Base-by-base conservation (phyloP, 1,284 basidiomycete species). In the Rhizoctonia solani region DNA sequence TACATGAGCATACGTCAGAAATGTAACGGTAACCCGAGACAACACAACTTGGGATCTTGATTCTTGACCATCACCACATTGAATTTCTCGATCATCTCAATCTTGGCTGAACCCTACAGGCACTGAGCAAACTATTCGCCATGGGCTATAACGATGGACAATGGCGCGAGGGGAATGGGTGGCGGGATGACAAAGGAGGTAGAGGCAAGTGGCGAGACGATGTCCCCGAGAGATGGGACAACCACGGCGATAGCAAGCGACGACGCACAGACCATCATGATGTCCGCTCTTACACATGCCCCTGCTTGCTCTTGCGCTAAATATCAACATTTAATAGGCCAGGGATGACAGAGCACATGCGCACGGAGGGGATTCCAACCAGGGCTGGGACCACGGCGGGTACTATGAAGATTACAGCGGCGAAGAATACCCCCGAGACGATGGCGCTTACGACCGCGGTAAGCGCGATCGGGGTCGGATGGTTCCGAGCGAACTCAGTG, bases 401-500 rank as follows among this genome's bases (percentile, higher is more conserved):
- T 78, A 74, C 39, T 74, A 77, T 47, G 72, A 72, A 54, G 44
- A 72, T 21, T 53, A 71, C 41, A 52, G 65, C 23, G n/a, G 53
- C n/a, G 46, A 66, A 25, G 50, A 53, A 30, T 58, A 65, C 42
- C 53, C 47, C 47, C 39, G 53, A 3, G 83, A 69, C 14, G 69
- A 70, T n/a, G 66, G 67, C 29, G 46, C 66, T 8, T 68, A 84
- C 72, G 78, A 83, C 16, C 65, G 59, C 25, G 67, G 53, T 19
- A 68, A 69, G 34, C 58, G 49, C 14, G 66, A 70, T 58, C 70
- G 73, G 79, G 90, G 91, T 75, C 87, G 87, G 50, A 81, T 89
- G 54, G 80, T 84, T 65, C 86, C 89, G 29, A 91, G 89, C 72
- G 89, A 92, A 75, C 87, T 90, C 58, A 92, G 88, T 75, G 86